These are phyloP conservation scores for Clonostachys sp. DNA, from an alignment of 2,329 filamentous ascomycete genomes.

Conservation along the genomic window DNA sequence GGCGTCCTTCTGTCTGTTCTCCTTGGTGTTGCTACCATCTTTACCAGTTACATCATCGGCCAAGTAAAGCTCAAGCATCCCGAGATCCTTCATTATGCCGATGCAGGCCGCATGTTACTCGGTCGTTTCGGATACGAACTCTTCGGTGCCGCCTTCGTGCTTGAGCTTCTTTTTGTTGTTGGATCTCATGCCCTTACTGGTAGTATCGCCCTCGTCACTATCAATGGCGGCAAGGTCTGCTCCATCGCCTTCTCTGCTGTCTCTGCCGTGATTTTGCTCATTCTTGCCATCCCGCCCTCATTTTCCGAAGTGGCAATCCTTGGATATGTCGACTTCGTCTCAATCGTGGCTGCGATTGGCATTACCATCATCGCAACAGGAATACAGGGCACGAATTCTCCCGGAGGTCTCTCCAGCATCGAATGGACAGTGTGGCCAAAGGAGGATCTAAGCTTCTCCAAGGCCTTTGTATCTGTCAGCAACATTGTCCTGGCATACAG, in stretches of 20 bases:
- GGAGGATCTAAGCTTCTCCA: conserved; percentile 38
- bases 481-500: conserved; percentile 72
- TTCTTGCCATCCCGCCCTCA: conserved; percentile 40
- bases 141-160: conserved; percentile 53
- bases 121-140: conserved; percentile 59
- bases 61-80: conserved; percentile 46
- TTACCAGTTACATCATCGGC: conserved; percentile 40
- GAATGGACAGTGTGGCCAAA: conserved; percentile 41
- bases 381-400: conserved; percentile 25
- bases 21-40: conserved; percentile 40
- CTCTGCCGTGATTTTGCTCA: conserved; percentile 37
- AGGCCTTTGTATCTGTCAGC: conserved; percentile 56
- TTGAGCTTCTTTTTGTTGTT: conserved; percentile 66
- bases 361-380: conserved; percentile 65
- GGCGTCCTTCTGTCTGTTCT: conserved; percentile 35
- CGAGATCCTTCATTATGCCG: conserved; percentile 60
- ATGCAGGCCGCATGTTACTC: conserved; percentile 58
- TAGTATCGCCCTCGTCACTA: conserved; percentile 61
- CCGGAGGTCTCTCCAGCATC: conserved; percentile 22
- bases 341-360: conserved; percentile 58
- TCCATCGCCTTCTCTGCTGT: conserved; percentile 38
- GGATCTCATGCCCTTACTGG: conserved; percentile 70
- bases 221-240: conserved; percentile 51
- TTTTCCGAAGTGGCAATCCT: conserved; percentile 44
- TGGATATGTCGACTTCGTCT: conserved; percentile 53